These are phyloP conservation scores for Petunia hybrid DNA, from an alignment of 305 asterid genomes.

Conservation along the genomic window DNA sequence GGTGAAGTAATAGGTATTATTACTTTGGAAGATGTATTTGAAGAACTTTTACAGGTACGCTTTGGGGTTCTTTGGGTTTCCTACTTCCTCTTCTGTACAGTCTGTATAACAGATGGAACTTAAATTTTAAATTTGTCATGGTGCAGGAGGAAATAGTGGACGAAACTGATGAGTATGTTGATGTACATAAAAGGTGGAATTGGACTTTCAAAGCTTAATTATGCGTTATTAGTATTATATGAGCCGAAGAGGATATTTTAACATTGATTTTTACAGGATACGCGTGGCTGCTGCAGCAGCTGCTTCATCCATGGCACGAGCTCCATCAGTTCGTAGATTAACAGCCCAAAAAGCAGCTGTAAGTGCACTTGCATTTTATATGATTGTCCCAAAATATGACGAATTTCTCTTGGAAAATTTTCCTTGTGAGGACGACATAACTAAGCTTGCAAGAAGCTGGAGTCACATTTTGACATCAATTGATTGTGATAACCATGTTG, in stretches of 20 bases:
- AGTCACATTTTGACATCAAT: constrained; percentile 17
- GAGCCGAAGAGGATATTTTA: constrained; percentile 12
- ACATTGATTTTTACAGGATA: constrained; percentile 63
- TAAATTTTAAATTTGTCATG: constrained; percentile 2
- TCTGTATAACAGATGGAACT: not conserved
- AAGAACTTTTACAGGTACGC: constrained; percentile 92
- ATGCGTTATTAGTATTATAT: constrained; percentile 9
- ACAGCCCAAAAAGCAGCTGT: constrained; percentile 70
- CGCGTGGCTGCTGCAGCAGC: constrained; percentile 98
- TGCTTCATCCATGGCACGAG: constrained; percentile 89
- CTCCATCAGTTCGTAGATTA: constrained; percentile 82
- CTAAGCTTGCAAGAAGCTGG: constrained; percentile 4
- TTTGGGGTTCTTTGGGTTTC: not conserved
- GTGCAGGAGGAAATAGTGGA: constrained; percentile 96
- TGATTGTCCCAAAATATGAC: not conserved
- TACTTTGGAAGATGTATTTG: constrained; percentile 94
- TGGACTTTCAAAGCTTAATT: not conserved
- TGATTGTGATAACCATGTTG: not conserved
- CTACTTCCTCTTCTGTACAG: constrained; percentile 2
- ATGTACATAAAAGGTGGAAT: constrained; percentile 84
- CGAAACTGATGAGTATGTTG: constrained; percentile 96
- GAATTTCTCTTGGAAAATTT: not conserved
- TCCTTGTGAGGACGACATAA: not conserved
- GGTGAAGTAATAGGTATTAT: constrained; percentile 92
- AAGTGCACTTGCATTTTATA: constrained; percentile 41